Evolutionary conservation across 1,284 basidiomycete species (phyloP), one percentile per base, ranked within the genome.

Genomic region (Gymnopus androsaceus): DNA sequence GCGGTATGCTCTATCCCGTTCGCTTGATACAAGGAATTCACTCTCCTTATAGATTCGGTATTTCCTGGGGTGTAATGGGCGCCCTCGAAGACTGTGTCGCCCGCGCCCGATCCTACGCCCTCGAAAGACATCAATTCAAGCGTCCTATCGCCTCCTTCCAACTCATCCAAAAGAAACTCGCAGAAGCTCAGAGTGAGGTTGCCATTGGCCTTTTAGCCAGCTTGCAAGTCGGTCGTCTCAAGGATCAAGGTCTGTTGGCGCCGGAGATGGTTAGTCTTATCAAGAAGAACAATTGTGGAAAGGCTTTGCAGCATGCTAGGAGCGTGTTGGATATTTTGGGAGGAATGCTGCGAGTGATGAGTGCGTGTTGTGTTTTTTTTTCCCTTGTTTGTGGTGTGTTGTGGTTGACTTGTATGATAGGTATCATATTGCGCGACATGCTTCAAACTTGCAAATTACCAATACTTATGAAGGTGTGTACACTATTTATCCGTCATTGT

Each of bases 211-310:
- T 95, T 15, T 80, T 89, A 25, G 92, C 90, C 7, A 87, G 85
- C 54, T 69, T 88, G 41, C 88, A 95, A 74, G 89, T 98, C 4
- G 95, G 95, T 1, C 78, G 94, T 28, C 77, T 97, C 60, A 98
- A 98, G 77, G 96, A 98, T 63, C 68, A 76, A 44, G 90, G 88
- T 25, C 79, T 79, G 62, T 80, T 90, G 67, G 84, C 88, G 19
- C 90, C 96, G 1, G 95, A 98, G 72, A 96, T 96, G 94, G 82
- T 99, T 61, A 95, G 91, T 61, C 79, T 98, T 66, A 83, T 98
- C 61, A 99, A 99, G 80, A 83, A 94, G 61, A 98, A 98, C 69
- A 98, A 98, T 67, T 96, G 94, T 67, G 92, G 92, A 17, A 95
- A 95, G 75, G 95, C 95, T 1, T 74, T 97, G 48, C 77, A 89